Evolutionary conservation across 345 rosid genomes (phyloP).

Genomic region (Trapa bicornis): DNA sequence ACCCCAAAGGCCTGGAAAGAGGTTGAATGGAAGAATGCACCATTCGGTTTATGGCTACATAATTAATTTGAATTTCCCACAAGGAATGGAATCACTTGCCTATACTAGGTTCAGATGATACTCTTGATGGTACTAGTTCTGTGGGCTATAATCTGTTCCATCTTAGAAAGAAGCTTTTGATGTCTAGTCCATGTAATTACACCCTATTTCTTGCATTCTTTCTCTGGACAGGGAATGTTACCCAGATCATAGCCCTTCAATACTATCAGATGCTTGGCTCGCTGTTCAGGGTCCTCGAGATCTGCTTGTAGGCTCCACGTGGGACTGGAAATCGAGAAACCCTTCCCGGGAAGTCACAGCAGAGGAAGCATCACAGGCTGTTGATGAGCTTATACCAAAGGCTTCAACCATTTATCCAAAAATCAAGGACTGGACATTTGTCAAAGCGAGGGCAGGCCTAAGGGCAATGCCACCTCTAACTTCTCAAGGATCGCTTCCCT

Average conservation of each 20-base stretch:
- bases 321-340: slow-evolving; percentile 87
- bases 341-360: slow-evolving; percentile 41
- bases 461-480: slow-evolving; percentile 91
- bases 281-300: slow-evolving; percentile 55
- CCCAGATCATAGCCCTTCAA: too few relatives aligned
- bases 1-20: not conserved
- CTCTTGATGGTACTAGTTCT: not conserved
- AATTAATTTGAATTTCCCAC: too few relatives aligned
- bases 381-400: slow-evolving; percentile 65
- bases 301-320: slow-evolving; percentile 65
- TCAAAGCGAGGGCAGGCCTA: slow-evolving; percentile 72
- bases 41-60: not conserved
- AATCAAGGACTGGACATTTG: slow-evolving; percentile 47
- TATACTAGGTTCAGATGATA: not conserved
- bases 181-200: not conserved
- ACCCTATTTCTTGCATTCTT: not conserved
- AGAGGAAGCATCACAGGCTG: slow-evolving; percentile 67
- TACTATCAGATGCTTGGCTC: slow-evolving; percentile 30
- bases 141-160: not conserved
- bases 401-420: slow-evolving; percentile 55
- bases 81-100: too few relatives aligned
- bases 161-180: not conserved
- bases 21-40: not conserved
- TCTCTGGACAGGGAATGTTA: too few relatives aligned
- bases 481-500: slow-evolving; percentile 67